Conservation (phyloP, 441 rosid genomes). For the Mallotus japonicus region DNA sequence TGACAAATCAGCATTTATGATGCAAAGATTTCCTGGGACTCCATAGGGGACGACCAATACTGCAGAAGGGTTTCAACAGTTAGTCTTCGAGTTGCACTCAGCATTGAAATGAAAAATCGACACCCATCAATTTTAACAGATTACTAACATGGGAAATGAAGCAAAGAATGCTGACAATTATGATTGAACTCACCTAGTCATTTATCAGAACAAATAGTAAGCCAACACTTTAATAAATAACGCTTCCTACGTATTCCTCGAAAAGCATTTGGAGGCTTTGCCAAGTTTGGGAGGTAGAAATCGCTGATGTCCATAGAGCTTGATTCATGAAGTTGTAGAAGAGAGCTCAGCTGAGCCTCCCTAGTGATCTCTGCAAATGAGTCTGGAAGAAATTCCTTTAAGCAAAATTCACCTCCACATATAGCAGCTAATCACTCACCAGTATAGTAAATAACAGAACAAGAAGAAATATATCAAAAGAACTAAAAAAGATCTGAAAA, state of each 20-base stretch:
- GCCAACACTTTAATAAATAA: too few relatives aligned
- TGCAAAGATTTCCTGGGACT: slow-evolving; percentile 60
- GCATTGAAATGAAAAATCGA: slow-evolving; percentile 92
- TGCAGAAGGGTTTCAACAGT: slow-evolving; percentile 13
- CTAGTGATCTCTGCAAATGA: slow-evolving; percentile 53
- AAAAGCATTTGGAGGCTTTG: slow-evolving; percentile 74
- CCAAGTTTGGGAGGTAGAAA: slow-evolving; percentile 71
- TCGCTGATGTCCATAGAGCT: slow-evolving; percentile 52
- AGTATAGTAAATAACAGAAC: background rate
- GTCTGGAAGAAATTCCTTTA: slow-evolving; percentile 40
- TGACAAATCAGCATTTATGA: slow-evolving; percentile 25
- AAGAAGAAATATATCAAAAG: slow-evolving; percentile 14
- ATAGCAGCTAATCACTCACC: too few relatives aligned
- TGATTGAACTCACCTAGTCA: slow-evolving; percentile 52
- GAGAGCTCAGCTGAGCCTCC: slow-evolving; percentile 54
- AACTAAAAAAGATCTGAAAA: slow-evolving; percentile 5
- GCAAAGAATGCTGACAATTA: background rate
- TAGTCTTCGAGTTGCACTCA: slow-evolving; percentile 84
- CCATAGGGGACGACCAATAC: slow-evolving; percentile 80
- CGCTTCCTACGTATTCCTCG: too few relatives aligned
- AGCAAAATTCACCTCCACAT: slow-evolving; percentile 14
- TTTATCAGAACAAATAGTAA: slow-evolving; percentile 83
- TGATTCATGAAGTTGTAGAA: too few relatives aligned
- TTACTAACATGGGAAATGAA: background rate
- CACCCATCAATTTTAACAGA: slow-evolving; percentile 96